These are phyloP conservation scores for Cryptococcus sp. DNA, from an alignment of 1,284 basidiomycete species.

Conservation along the genomic window DNA sequence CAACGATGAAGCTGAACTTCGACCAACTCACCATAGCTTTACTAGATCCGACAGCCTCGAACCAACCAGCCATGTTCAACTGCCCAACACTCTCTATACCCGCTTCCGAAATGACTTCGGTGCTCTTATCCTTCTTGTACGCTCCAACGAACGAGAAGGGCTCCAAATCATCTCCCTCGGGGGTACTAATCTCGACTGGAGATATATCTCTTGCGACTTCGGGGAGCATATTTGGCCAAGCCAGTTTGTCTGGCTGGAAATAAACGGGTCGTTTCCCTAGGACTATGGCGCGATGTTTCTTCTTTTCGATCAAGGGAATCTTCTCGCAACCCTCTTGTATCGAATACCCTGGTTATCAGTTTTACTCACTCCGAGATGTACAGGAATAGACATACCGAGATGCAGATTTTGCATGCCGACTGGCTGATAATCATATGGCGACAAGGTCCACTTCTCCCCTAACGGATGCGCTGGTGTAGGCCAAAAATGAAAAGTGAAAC, in stretches of 20 bases:
- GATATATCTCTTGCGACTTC: slow-evolving; percentile 7
- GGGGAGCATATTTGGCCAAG: slow-evolving; percentile 9
- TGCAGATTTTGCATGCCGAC: slow-evolving; percentile 28
- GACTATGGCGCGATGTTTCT: slow-evolving; percentile 41
- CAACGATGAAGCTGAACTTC: neutral
- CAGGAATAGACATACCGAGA: slow-evolving; percentile 25
- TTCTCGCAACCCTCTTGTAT: slow-evolving; percentile 39
- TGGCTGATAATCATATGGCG: slow-evolving; percentile 24
- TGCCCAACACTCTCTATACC: slow-evolving; percentile 19
- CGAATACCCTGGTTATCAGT: slow-evolving; percentile 38
- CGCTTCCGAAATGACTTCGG: slow-evolving; percentile 10
- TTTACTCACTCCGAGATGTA: neutral
- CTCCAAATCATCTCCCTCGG: slow-evolving; percentile 12
- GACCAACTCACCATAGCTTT: slow-evolving; percentile 17
- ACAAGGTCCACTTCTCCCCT: slow-evolving; percentile 22
- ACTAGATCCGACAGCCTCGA: slow-evolving; percentile 17
- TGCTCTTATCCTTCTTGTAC: slow-evolving; percentile 9
- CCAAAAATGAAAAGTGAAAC: slow-evolving; percentile 32
- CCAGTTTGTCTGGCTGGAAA: slow-evolving; percentile 23
- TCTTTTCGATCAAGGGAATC: slow-evolving; percentile 17
- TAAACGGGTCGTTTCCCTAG: slow-evolving; percentile 41
- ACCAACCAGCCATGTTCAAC: slow-evolving; percentile 15
- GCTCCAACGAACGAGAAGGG: slow-evolving; percentile 27
- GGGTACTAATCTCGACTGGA: neutral
- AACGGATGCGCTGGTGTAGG: slow-evolving; percentile 12